Percentiles rank a stretch among this genome's conserved stretches.
Conservation (phyloP, 164 flowering plant species). For the Nymphaea thermarum region DNA sequence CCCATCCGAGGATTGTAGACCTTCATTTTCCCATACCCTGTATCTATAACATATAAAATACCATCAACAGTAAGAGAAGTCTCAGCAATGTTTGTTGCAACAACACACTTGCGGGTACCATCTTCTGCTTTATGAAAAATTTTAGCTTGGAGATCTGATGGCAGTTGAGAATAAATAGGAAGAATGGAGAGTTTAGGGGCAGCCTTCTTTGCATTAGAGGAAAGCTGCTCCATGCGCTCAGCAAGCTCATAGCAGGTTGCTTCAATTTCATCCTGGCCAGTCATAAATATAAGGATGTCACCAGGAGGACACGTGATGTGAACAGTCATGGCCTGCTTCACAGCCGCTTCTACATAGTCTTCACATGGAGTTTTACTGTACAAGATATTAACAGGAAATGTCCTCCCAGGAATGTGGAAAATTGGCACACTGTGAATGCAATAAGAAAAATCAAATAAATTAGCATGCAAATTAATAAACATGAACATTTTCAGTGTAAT, state of each 20-base stretch:
- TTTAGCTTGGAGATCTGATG: constrained; percentile 93
- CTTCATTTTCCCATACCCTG: constrained; percentile 91
- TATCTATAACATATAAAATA: constrained; percentile 80
- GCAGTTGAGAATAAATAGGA: constrained; percentile 96
- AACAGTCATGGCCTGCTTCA: constrained; percentile 89
- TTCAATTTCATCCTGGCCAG: constrained; percentile 99
- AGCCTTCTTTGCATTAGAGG: constrained; percentile 45
- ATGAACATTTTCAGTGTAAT: neutral
- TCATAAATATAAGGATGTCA: constrained; percentile 94
- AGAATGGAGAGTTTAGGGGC: constrained; percentile 74
- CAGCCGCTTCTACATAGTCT: constrained; percentile 94
- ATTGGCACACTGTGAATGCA: constrained; percentile 58
- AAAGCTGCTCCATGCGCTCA: constrained; percentile 84
- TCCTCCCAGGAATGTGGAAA: constrained; percentile 88
- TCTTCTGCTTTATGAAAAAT: constrained; percentile 93
- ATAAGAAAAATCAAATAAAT: too few species aligned
- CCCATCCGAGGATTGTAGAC: constrained; percentile 93
- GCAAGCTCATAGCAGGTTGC: constrained; percentile 87
- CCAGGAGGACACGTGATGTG: constrained; percentile 92
- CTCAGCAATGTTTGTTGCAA: constrained; percentile 97
- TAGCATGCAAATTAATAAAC: neutral
- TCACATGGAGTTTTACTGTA: constrained; percentile 83
- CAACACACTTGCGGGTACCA: constrained; percentile 94
- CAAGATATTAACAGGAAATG: constrained; percentile 69
- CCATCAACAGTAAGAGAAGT: constrained; percentile 97